Percentiles rank a stretch among this genome's conserved stretches.
Conservation (phyloP, 352 stramenopile genomes). For the Phytophthora cryptogea region DNA sequence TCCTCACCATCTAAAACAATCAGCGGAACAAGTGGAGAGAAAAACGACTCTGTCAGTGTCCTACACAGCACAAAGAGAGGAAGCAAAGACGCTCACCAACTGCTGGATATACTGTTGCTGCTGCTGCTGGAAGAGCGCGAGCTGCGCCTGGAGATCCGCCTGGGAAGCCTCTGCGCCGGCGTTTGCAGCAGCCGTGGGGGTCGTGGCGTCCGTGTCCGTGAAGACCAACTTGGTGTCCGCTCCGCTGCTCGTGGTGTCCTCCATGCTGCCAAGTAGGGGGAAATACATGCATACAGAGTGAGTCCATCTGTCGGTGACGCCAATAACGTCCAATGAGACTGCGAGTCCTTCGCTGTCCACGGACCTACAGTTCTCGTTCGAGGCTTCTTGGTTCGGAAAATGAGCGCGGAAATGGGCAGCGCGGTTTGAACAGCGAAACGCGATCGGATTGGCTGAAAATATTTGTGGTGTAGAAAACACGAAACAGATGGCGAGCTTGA, state of each 20-base stretch:
- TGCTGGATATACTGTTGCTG: conserved; percentile 66
- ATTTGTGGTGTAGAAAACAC: conserved; percentile 7
- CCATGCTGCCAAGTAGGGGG: conserved; percentile 20
- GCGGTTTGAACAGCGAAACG: conserved; percentile 13
- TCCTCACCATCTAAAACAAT: conserved; percentile 39
- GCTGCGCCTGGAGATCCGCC: conserved; percentile 51
- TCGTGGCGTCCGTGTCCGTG: conserved; percentile 29
- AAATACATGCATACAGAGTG: not conserved
- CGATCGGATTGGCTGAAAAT: conserved; percentile 20
- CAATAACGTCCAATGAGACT: not conserved
- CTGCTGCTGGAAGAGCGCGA: conserved; percentile 64
- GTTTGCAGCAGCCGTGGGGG: conserved; percentile 21
- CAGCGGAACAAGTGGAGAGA: not conserved
- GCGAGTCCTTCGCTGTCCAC: not conserved
- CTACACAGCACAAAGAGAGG: not conserved
- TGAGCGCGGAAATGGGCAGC: conserved; percentile 25
- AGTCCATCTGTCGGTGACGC: not conserved
- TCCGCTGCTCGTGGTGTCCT: conserved; percentile 34
- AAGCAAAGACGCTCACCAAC: conserved; percentile 33
- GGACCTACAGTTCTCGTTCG: not conserved
- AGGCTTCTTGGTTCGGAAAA: conserved; percentile 22
- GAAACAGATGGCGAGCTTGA: conserved; percentile 23
- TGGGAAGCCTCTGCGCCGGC: conserved; percentile 24
- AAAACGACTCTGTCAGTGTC: conserved; percentile 14
- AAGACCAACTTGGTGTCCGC: conserved; percentile 38